Evolutionary conservation across 2,329 filamentous ascomycete genomes (phyloP).

Genomic region (Trichoderma oligosporum): DNA sequence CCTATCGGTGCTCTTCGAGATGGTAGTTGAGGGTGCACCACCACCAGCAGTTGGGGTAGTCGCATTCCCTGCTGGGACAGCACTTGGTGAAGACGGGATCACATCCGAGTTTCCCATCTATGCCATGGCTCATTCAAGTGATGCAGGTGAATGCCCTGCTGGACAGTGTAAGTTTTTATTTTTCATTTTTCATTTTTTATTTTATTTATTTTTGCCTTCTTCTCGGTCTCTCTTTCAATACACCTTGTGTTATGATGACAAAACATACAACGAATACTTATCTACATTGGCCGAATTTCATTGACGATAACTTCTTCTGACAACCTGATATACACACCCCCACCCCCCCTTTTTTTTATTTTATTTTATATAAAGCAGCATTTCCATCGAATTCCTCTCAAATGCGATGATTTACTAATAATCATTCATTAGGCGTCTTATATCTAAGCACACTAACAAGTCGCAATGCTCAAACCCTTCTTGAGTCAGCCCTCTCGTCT

Average conservation of each 20-base stretch:
- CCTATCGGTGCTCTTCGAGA: slow-evolving; percentile 64
- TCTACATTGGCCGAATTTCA: slow-evolving; percentile 99
- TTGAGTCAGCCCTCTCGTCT: slow-evolving; percentile 40
- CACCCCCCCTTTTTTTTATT: no score
- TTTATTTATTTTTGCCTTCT: slow-evolving; percentile 18
- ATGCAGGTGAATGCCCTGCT: slow-evolving; percentile 84
- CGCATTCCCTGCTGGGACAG: slow-evolving; percentile 55
- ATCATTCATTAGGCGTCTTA: slow-evolving; percentile 35
- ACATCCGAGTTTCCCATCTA: slow-evolving; percentile 49
- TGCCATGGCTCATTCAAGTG: slow-evolving; percentile 73
- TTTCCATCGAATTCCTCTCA: not conserved
- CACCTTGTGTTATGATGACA: slow-evolving; percentile 73
- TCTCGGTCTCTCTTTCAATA: slow-evolving; percentile 6
- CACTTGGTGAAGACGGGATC: slow-evolving; percentile 34
- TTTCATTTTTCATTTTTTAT: slow-evolving; percentile 21
- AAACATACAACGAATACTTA: slow-evolving; percentile 79
- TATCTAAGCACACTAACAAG: slow-evolving; percentile 38
- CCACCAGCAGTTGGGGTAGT: slow-evolving; percentile 70
- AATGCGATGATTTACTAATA: not conserved
- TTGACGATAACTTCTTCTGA: slow-evolving; percentile 88
- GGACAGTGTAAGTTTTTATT: slow-evolving; percentile 77
- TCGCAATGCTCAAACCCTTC: slow-evolving; percentile 33
- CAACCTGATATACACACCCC: slow-evolving; percentile 76
- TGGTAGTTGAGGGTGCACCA: slow-evolving; percentile 69
- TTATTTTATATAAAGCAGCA: no score